Conservation (phyloP, 768 basidiomycete genomes). For the Rhizopogon salebrosus region DNA sequence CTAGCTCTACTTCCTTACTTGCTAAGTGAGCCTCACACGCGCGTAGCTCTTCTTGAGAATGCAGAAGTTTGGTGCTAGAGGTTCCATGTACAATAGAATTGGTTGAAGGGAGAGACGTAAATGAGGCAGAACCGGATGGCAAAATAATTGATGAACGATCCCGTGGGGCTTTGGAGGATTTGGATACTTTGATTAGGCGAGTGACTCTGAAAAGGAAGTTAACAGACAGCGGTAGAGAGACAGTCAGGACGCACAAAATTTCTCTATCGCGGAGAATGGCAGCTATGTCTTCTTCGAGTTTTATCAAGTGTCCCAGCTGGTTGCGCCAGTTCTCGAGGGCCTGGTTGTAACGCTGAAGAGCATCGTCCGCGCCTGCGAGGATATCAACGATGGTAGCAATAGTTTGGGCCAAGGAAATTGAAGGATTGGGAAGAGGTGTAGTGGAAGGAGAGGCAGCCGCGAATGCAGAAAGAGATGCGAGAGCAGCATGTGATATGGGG, state of each 20-base stretch:
- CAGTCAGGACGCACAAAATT: constrained; percentile 56
- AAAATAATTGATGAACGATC: constrained; percentile 30
- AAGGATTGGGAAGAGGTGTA: constrained; percentile 39
- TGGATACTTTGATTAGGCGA: constrained; percentile 74
- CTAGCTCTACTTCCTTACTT: constrained; percentile 61
- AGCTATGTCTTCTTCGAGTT: constrained; percentile 67
- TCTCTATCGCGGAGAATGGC: constrained; percentile 72
- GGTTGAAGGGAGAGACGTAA: constrained; percentile 34
- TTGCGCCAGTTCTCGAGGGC: constrained; percentile 65
- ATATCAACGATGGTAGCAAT: constrained; percentile 44
- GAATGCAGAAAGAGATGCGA: constrained; percentile 67
- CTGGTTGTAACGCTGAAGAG: constrained; percentile 52
- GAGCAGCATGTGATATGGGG: constrained; percentile 52
- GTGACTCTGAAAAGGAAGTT: constrained; percentile 48
- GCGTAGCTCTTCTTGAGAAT: constrained; percentile 73
- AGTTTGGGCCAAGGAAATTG: constrained; percentile 10
- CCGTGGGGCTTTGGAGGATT: constrained; percentile 39
- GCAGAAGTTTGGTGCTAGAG: constrained; percentile 42
- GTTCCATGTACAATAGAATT: constrained; percentile 17
- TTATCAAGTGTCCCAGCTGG: constrained; percentile 53
- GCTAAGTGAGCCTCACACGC: constrained; percentile 78
- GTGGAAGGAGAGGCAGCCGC: constrained; percentile 58
- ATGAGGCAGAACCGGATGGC: constrained; percentile 36
- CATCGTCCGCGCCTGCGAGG: constrained; percentile 63
- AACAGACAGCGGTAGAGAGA: neutral